Evolutionary conservation across 495 filamentous ascomycete species (phyloP).

Genomic region (Neurospora sp.): DNA sequence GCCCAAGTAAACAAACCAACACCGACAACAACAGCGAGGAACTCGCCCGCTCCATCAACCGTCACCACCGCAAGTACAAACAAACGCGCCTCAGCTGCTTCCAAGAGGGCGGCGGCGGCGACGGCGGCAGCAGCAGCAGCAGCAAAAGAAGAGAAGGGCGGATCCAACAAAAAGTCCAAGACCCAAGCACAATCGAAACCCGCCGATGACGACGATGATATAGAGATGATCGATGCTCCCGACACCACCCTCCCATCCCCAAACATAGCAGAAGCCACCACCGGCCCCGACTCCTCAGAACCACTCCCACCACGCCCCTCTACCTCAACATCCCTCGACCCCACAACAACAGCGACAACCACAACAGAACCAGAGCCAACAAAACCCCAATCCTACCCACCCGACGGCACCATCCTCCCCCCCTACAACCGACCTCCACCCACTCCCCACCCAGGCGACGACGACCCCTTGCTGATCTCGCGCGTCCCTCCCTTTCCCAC

Average conservation of each 20-base stretch:
- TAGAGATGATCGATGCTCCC: constrained; percentile 27
- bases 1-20: constrained; percentile 15
- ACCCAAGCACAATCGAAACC: constrained; percentile 15
- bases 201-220: constrained; percentile 18
- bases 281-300: neutral
- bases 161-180: constrained; percentile 7
- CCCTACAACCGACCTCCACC: constrained; percentile 23
- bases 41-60: constrained; percentile 10
- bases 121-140: constrained; percentile 8
- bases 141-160: constrained; percentile 14
- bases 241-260: constrained; percentile 3
- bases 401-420: constrained; percentile 20
- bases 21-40: constrained; percentile 7
- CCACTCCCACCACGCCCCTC: neutral
- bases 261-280: constrained; percentile 4
- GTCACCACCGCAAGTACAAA: constrained; percentile 2
- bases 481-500: constrained; percentile 55
- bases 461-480: constrained; percentile 52
- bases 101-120: constrained; percentile 7
- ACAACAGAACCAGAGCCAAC: neutral
- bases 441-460: constrained; percentile 37
- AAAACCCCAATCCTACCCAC: constrained; percentile 20
- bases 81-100: constrained; percentile 16
- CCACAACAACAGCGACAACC: neutral
- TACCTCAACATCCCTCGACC: neutral